Conservation (phyloP, 2,329 filamentous ascomycete species). For the Chalara sp. region DNA sequence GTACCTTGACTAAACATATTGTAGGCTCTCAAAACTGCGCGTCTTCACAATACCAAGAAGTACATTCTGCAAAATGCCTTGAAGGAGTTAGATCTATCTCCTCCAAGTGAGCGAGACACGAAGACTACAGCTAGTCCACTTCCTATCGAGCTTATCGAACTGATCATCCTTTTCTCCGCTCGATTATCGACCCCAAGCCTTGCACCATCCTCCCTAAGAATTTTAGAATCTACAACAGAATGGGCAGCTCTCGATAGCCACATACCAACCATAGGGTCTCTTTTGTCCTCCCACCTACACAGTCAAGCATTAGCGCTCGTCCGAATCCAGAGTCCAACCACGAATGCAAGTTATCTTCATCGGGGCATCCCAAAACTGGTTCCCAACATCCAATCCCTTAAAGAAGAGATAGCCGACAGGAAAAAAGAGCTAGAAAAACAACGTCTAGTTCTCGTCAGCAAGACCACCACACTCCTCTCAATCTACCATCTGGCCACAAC, state of each 20-base stretch:
- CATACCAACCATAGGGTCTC: constrained; percentile 39
- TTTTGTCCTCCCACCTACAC: constrained; percentile 45
- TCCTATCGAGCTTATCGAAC: constrained; percentile 42
- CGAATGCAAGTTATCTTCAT: constrained; percentile 47
- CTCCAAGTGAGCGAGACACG: background rate
- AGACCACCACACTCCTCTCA: constrained; percentile 20
- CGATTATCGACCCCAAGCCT: constrained; percentile 30
- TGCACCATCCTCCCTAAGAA: constrained; percentile 28
- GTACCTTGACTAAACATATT: constrained; percentile 14
- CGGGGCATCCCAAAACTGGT: constrained; percentile 46
- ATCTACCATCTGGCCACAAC: constrained; percentile 18
- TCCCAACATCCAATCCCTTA: constrained; percentile 31
- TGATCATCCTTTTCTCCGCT: constrained; percentile 48
- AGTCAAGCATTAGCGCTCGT: constrained; percentile 42
- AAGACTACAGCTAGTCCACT: constrained; percentile 13
- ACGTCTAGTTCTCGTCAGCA: constrained; percentile 29
- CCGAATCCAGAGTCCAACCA: constrained; percentile 40
- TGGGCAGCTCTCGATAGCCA: constrained; percentile 40
- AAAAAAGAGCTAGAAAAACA: constrained; percentile 31
- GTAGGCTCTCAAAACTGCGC: constrained; percentile 44
- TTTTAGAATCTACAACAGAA: constrained; percentile 44
- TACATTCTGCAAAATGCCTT: background rate
- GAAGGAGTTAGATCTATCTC: background rate
- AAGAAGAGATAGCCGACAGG: constrained; percentile 31
- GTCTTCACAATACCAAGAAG: constrained; percentile 29